Evolutionary conservation across 108 stramenopile species (phyloP).

Genomic region (Ochromonas danica): DNA sequence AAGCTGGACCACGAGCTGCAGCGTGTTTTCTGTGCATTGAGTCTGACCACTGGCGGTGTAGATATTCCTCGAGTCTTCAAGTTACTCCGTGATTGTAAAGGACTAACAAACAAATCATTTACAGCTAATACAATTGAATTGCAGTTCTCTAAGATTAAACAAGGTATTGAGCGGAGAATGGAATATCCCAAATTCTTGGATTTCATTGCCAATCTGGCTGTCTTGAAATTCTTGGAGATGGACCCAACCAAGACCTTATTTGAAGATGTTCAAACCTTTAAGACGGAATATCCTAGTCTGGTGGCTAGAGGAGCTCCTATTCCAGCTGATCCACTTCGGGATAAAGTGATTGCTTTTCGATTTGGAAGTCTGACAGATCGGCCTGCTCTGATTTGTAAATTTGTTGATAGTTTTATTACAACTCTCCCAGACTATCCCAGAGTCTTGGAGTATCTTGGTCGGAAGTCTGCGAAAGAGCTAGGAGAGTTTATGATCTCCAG

Average conservation of each 20-base stretch:
- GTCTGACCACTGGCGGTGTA: neutral
- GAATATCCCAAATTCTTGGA: neutral
- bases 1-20: neutral
- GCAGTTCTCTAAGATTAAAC: constrained; percentile 17
- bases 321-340: neutral
- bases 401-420: neutral
- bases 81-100: neutral
- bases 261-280: neutral
- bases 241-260: neutral
- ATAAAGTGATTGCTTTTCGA: neutral
- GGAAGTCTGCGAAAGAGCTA: neutral
- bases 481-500: neutral
- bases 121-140: constrained; percentile 10
- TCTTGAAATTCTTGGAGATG: neutral
- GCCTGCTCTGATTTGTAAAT: neutral
- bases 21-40: neutral
- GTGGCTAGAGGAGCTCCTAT: neutral
- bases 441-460: neutral
- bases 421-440: neutral
- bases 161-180: neutral
- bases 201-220: neutral
- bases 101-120: neutral
- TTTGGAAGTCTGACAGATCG: neutral
- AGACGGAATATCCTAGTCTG: neutral
- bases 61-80: neutral